These are phyloP conservation scores for Podila horticola DNA, from an alignment of 192 early-diverging fungal genomes.

Conservation along the genomic window DNA sequence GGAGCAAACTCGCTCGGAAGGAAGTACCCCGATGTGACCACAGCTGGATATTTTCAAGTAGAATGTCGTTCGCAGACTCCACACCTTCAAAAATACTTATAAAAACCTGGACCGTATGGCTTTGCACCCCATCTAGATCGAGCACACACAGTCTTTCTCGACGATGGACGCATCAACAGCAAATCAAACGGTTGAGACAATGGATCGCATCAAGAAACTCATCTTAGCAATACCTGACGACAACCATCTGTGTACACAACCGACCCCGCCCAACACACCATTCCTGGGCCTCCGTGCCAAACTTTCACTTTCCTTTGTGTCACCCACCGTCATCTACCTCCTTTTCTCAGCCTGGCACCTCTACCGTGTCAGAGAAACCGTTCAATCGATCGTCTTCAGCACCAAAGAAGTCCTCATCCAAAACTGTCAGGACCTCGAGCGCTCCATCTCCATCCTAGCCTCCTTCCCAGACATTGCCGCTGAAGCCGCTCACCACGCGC, in stretches of 20 bases:
- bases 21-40: too few species aligned
- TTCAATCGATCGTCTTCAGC: not conserved
- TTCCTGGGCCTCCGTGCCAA: conserved; percentile 24
- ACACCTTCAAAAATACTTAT: too few species aligned
- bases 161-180: too few species aligned
- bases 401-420: conserved; percentile 9
- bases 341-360: conserved; percentile 30
- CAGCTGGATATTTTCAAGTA: too few species aligned
- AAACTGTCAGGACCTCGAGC: conserved; percentile 23
- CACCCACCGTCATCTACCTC: conserved; percentile 22
- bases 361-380: conserved; percentile 4
- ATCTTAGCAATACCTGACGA: not conserved
- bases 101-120: too few species aligned
- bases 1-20: too few species aligned
- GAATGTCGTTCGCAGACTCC: too few species aligned
- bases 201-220: not conserved
- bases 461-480: conserved; percentile 26
- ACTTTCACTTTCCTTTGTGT: conserved; percentile 31
- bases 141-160: too few species aligned
- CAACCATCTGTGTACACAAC: not conserved
- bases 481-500: conserved; percentile 11
- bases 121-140: too few species aligned
- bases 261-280: not conserved
- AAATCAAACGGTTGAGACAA: too few species aligned
- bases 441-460: not conserved